Evolutionary conservation across 139 green algal species (phyloP), one percentile per base, ranked within the genome.

Genomic region (Nannochloris sp.): DNA sequence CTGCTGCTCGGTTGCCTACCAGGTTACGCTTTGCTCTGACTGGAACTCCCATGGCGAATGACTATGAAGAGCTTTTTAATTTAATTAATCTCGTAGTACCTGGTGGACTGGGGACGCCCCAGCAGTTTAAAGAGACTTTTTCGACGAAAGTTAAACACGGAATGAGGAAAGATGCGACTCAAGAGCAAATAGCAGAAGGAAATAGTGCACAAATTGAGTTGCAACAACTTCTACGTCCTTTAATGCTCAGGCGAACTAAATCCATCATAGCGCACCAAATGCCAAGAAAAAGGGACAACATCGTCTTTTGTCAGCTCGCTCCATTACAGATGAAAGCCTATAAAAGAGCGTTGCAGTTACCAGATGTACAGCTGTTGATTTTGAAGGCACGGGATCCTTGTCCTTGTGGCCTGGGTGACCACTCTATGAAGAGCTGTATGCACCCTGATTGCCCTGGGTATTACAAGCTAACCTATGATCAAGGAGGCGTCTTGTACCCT

Each of bases 251-350:
- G 31, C 75, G 88, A 38, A 86, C 66, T 39, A 93, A 93, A 71
- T 65, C 77, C 4, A 69, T 81, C 29, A 82, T 93, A 36, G 62
- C 48, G 2, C 51, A 85, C 13, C 66, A 84, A 67, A 73, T 94
- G 64, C 85, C 86, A 10, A 54, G 54, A 2, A 95, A 95, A 66
- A 53, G 29, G 15, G 87, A 95, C 68, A 80, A 80, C 59, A 70
- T 90, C 14, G 81, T 92, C 4, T 87, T 91, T 56, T 93, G 85
- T 64, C 30, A 82, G 34, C 75, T 95, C 37, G 67, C 68, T 0
- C 39, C 61, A 4, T 24, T 87, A 45, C 87, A 94, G 80, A 37
- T 73, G 51, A 29, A 59, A 6, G 80, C 81, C 4, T 90, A 91
- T 64, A 66, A n/a, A 68, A 73, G 66, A 46, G 24, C 83, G 5